Evolutionary conservation across 2,329 filamentous ascomycete genomes (phyloP).

Genomic region (Cercospora berteroae): DNA sequence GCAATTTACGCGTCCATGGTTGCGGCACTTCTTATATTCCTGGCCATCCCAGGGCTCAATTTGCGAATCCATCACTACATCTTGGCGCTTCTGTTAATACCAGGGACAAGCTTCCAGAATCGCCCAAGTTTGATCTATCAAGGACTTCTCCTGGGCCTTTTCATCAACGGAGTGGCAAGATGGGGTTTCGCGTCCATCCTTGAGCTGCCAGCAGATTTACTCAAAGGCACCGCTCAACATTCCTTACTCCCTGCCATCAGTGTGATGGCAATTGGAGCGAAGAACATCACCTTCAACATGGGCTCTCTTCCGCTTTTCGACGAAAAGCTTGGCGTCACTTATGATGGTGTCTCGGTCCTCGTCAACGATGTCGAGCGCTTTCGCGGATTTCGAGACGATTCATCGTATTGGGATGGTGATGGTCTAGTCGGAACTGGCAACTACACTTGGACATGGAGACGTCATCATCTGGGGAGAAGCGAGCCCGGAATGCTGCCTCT

Average conservation of each 20-base stretch:
- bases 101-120: conserved; percentile 85
- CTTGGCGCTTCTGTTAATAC: conserved; percentile 78
- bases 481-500: conserved; percentile 7
- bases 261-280: conserved; percentile 47
- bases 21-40: conserved; percentile 64
- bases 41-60: conserved; percentile 71
- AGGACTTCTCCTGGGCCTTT: conserved; percentile 83
- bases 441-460: conserved; percentile 38
- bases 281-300: conserved; percentile 67
- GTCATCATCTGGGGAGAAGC: conserved; percentile 27
- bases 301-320: conserved; percentile 36
- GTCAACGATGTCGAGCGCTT: conserved; percentile 85
- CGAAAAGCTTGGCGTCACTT: conserved; percentile 46
- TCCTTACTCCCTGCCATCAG: conserved; percentile 57
- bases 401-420: conserved; percentile 45
- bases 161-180: conserved; percentile 87
- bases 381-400: conserved; percentile 64
- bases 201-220: conserved; percentile 72
- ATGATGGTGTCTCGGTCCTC: conserved; percentile 74
- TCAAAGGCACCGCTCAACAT: conserved; percentile 54
- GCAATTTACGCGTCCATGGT: conserved; percentile 72
- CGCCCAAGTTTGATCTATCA: conserved; percentile 82
- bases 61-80: conserved; percentile 96
- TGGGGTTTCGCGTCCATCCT: conserved; percentile 92
- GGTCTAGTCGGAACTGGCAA: conserved; percentile 23